Evolutionary conservation across 768 basidiomycete genomes (phyloP).

Genomic region (Sporobolomyces phaffii): DNA sequence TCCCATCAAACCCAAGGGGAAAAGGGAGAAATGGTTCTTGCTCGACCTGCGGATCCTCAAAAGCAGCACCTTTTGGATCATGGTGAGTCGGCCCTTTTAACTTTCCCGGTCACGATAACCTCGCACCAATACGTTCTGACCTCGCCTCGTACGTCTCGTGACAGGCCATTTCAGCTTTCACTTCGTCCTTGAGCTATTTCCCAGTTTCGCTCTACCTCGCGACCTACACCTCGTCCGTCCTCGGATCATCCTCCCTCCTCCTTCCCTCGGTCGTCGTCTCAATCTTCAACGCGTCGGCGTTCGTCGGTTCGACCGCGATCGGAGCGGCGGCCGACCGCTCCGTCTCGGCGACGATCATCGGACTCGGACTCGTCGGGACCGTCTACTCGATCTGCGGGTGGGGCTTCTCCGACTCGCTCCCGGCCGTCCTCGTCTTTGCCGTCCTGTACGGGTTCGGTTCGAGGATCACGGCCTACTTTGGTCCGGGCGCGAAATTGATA

Average conservation of each 20-base stretch:
- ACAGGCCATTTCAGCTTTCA: not conserved
- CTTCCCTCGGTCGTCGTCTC: slow-evolving; percentile 3
- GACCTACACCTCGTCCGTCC: slow-evolving; percentile 3
- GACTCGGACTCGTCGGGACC: not conserved
- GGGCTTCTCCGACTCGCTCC: slow-evolving; percentile 5
- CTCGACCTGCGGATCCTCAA: not conserved
- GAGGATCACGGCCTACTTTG: slow-evolving; percentile 14
- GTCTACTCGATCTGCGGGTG: slow-evolving; percentile 8
- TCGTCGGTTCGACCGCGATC: slow-evolving; percentile 6
- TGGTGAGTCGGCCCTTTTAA: slow-evolving; percentile 1
- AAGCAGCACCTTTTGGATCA: not conserved
- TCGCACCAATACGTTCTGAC: no score
- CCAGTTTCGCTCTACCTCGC: slow-evolving; percentile 10
- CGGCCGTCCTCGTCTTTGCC: slow-evolving; percentile 5
- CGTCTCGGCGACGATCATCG: not conserved
- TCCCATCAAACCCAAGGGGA: slow-evolving; percentile 1
- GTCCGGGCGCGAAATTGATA: not conserved
- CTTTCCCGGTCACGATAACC: no score
- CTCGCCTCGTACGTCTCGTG: not conserved
- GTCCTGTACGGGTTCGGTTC: slow-evolving; percentile 16
- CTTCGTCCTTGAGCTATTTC: slow-evolving; percentile 7
- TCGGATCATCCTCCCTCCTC: not conserved
- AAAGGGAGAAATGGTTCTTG: not conserved
- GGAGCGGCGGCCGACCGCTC: slow-evolving; percentile 10
- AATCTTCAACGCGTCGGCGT: slow-evolving; percentile 10